Base-by-base conservation (phyloP, 495 filamentous ascomycete species). In the Penicillium odoratum region DNA sequence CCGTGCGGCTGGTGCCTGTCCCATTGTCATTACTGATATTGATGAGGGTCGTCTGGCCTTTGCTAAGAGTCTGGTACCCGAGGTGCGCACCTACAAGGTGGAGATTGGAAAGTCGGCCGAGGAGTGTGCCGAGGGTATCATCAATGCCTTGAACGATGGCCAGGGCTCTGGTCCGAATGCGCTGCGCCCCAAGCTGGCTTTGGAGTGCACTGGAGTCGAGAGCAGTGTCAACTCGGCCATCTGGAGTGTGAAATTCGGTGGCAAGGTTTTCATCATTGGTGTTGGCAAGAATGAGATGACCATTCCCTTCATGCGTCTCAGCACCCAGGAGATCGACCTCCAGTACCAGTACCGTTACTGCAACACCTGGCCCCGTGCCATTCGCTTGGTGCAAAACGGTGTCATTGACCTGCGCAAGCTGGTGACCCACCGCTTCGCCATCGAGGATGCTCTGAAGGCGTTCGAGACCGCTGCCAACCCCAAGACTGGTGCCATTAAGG, bases 141-240 rank as follows among this genome's bases (percentile, higher is more conserved):
- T 91, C 34, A 73, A 78, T 60, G 70, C 64, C 9, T 53, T 81
- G 56, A 80, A 77, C 48, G 74, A 78, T 38, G 73, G 73, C 36
- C 49, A 74, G 42, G 71, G 69, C 21, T 66, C 69, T 51, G 74
- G 80, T 26, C 85, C 89, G 31, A 87, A 87, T 13, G 86, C 87
- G 18, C 78, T 91, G 63, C 85, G 92, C 70, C 90, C 91, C 0
- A 83, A 87, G 28, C 71, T 95, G 33, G 88, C 83, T 21, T 69
- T 97, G 67, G 92, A 97, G 75, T 97, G 92, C 75, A 96, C 92
- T 0, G 92, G 92, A 26, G 91, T 94, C n/a, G 91, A 96, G 77
- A 90, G 86, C 74, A 89, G 85, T 69, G 86, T 97, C 65, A 83
- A 84, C 21, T 83, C 90, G 34, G 90, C 91, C 45, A 92, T 97